These are phyloP conservation scores for Gastrolobium bilobum DNA, from an alignment of 306 rosid species.

Conservation along the genomic window DNA sequence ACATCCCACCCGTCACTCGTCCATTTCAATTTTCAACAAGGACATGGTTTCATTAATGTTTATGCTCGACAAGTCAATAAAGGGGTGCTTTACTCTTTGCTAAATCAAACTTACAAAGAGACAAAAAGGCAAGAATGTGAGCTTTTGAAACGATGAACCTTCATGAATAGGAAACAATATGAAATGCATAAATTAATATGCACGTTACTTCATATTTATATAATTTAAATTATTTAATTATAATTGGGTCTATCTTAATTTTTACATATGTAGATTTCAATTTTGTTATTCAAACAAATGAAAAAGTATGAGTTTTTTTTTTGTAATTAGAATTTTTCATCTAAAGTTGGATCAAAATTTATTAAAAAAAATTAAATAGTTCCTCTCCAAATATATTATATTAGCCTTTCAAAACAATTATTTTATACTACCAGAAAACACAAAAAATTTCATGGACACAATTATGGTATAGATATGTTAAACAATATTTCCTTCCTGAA, in stretches of 20 bases:
- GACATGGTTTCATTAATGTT: neutral
- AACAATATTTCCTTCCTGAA: too few relatives aligned
- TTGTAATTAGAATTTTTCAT: neutral
- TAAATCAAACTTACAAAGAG: conserved; percentile 26
- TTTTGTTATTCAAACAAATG: neutral
- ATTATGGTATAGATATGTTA: too few relatives aligned
- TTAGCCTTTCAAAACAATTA: neutral
- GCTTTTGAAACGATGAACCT: conserved; percentile 1
- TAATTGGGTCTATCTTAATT: neutral
- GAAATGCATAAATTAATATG: neutral
- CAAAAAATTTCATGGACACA: too few relatives aligned
- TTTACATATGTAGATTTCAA: neutral
- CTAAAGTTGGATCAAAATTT: conserved; percentile 3
- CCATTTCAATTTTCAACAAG: conserved; percentile 11
- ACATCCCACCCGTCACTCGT: conserved; percentile 6
- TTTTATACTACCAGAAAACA: too few relatives aligned
- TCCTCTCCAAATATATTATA: neutral
- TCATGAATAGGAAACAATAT: neutral
- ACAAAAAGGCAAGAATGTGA: conserved; percentile 22
- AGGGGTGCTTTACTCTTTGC: conserved; percentile 38
- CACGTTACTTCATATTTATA: neutral
- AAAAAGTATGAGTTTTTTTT: neutral
- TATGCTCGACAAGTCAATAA: conserved; percentile 41
- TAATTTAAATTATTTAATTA: neutral
- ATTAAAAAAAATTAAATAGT: neutral